Percentiles rank a stretch among this genome's conserved stretches.
These are phyloP conservation scores for Jasminum sambac DNA, from an alignment of 257 asterid genomes.

Conservation along the genomic window DNA sequence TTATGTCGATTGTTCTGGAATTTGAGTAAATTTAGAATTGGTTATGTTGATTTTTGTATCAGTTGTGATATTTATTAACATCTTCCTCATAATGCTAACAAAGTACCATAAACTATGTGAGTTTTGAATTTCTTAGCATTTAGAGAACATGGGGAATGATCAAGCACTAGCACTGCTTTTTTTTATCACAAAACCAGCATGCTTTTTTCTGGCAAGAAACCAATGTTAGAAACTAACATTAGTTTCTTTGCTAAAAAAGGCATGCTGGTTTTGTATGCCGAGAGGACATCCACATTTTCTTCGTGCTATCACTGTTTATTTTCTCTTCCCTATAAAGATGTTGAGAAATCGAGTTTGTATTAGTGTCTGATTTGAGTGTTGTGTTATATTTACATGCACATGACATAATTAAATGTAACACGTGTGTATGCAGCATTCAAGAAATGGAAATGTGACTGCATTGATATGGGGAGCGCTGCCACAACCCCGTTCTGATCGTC, in stretches of 20 bases:
- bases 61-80: not conserved
- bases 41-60: not conserved
- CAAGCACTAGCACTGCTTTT: no score
- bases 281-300: no score
- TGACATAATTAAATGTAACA: slow-evolving; percentile 12
- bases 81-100: not conserved
- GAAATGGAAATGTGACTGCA: slow-evolving; percentile 71
- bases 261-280: no score
- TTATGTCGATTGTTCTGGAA: not conserved
- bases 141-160: not conserved
- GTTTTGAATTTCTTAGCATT: not conserved
- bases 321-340: not conserved
- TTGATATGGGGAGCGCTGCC: slow-evolving; percentile 98
- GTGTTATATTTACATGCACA: not conserved
- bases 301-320: not conserved
- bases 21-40: not conserved
- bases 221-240: no score
- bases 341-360: not conserved
- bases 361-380: not conserved
- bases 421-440: slow-evolving; percentile 57
- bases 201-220: no score
- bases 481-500: slow-evolving; percentile 95
- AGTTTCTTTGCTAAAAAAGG: no score
- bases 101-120: not conserved
- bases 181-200: no score